Evolutionary conservation across 2,329 filamentous ascomycete genomes (phyloP).

Genomic region (Fusarium palustre): DNA sequence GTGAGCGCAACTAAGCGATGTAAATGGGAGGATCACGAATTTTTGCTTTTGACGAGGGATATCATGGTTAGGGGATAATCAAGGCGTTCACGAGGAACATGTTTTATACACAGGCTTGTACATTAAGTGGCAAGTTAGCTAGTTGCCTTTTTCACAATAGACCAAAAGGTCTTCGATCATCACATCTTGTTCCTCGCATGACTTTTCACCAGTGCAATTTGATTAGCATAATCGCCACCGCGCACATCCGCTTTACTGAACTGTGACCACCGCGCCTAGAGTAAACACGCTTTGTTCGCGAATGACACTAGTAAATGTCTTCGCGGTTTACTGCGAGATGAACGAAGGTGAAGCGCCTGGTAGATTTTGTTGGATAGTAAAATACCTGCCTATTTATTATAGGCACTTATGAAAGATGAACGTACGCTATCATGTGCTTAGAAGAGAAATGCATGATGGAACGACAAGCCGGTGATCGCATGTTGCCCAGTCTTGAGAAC

Average conservation of each 20-base stretch:
- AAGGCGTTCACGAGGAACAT: constrained; percentile 60
- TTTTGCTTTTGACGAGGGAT: constrained; percentile 55
- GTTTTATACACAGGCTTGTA: constrained; percentile 58
- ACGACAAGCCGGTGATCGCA: neutral
- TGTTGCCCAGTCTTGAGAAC: neutral
- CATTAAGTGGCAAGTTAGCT: constrained; percentile 53
- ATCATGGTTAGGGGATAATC: constrained; percentile 57
- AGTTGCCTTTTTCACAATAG: constrained; percentile 45
- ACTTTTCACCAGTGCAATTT: neutral
- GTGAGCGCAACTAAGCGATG: constrained; percentile 86
- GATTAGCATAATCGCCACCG: neutral
- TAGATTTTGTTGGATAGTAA: neutral
- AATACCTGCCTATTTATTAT: neutral
- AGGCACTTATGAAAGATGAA: neutral
- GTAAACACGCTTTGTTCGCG: neutral
- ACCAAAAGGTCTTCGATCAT: constrained; percentile 39
- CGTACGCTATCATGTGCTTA: neutral
- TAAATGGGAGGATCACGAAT: constrained; percentile 54
- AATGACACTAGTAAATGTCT: neutral
- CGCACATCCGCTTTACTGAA: fast-evolving
- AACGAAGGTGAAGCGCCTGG: neutral
- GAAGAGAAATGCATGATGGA: neutral
- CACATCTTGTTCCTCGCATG: constrained; percentile 11
- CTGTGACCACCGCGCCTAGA: neutral
- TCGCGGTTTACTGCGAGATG: neutral